These are phyloP conservation scores for Botryosphaeria agaves DNA, from an alignment of 2,329 filamentous ascomycete genomes.

Conservation along the genomic window DNA sequence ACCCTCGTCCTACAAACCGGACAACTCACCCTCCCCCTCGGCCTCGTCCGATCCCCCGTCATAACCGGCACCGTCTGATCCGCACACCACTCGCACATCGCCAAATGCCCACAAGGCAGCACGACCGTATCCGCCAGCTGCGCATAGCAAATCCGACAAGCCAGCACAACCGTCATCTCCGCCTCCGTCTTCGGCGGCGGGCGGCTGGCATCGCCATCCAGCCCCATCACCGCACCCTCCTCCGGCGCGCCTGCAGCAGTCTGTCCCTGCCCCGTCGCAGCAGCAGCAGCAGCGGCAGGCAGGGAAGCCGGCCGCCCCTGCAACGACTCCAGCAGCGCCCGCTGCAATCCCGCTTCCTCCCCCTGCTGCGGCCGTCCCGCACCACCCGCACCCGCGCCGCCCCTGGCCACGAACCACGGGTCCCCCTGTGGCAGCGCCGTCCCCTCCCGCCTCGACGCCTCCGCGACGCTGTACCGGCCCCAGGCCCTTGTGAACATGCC, in stretches of 20 bases:
- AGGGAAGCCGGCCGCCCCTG: constrained; percentile 2
- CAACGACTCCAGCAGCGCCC: neutral
- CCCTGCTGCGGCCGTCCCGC: too few relatives aligned
- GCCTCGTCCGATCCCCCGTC: constrained; percentile 21
- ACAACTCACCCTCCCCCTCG: constrained; percentile 20
- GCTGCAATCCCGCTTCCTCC: constrained; percentile 8
- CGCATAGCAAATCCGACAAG: constrained; percentile 35
- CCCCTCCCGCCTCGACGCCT: constrained; percentile 18
- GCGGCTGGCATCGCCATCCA: constrained; percentile 28
- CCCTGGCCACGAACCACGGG: constrained; percentile 9
- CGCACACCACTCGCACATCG: constrained; percentile 38
- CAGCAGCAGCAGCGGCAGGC: too few relatives aligned
- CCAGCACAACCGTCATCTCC: constrained; percentile 31
- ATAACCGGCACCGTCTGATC: constrained; percentile 29
- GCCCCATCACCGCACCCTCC: constrained; percentile 2
- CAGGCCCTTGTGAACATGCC: constrained; percentile 28
- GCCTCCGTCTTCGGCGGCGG: constrained; percentile 29
- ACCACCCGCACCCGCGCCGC: too few relatives aligned
- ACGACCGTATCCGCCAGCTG: constrained; percentile 34
- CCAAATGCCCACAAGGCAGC: constrained; percentile 36
- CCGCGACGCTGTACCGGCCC: constrained; percentile 24
- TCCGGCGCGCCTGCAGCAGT: neutral
- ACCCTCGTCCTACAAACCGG: constrained; percentile 29
- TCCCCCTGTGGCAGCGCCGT: constrained; percentile 11
- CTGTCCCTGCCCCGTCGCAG: neutral